phyloP scores from a whole-genome alignment of 2,329 filamentous ascomycete genomes.

The Penicillium paneum region DNA sequence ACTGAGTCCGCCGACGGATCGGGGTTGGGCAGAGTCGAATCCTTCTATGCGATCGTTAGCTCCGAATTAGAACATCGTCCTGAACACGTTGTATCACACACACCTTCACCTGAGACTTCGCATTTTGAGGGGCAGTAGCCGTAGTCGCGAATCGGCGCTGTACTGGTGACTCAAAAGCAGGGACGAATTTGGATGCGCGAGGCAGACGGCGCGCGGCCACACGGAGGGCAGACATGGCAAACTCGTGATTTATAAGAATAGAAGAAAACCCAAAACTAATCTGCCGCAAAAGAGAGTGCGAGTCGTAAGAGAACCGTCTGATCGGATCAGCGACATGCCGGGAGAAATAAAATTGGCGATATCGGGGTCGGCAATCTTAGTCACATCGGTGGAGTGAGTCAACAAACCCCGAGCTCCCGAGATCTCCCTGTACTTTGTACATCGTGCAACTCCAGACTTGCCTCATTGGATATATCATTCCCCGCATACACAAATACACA shows the following conservation, averaged over 20 bases:
- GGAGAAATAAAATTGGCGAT: conserved; percentile 26
- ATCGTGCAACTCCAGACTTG: conserved; percentile 12
- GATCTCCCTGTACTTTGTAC: not conserved
- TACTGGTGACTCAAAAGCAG: conserved; percentile 32
- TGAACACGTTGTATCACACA: not conserved
- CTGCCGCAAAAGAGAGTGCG: not conserved
- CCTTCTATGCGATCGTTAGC: conserved; percentile 37
- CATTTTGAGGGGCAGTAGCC: conserved; percentile 29
- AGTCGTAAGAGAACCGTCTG: not conserved
- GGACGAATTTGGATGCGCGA: conserved; percentile 29
- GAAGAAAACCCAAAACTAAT: not conserved
- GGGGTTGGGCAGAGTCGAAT: conserved; percentile 59
- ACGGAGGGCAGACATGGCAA: conserved; percentile 33
- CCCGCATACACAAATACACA: conserved; percentile 13
- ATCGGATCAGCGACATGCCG: conserved; percentile 4
- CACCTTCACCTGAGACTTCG: conserved; percentile 29
- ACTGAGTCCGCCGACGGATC: conserved; percentile 72
- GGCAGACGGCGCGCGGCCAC: conserved; percentile 36
- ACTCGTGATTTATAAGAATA: not conserved
- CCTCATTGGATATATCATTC: conserved; percentile 12
- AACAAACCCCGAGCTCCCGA: not conserved
- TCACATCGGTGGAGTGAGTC: conserved; percentile 10
- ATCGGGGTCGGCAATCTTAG: conserved; percentile 25
- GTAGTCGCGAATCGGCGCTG: conserved; percentile 36
- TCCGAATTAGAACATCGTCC: not conserved